Base-by-base conservation (phyloP, 441 rosid species). In the Corymbia citriodora region DNA sequence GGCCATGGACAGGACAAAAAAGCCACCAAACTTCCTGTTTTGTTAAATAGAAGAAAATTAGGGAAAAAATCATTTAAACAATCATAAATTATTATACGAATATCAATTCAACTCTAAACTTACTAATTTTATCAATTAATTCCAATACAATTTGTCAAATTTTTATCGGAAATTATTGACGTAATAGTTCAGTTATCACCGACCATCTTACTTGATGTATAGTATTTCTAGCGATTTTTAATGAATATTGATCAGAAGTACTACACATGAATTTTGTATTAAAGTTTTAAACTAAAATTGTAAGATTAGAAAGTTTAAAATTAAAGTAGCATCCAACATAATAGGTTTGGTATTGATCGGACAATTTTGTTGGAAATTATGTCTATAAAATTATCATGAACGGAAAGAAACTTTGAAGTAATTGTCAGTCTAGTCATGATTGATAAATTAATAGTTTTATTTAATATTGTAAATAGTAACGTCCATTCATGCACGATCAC, bases 141-240 rank as follows among this genome's bases (percentile, higher is more conserved):
- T 12, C 1, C 10, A 12, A 74, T 21, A 0, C 12, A 40, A 11
- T 1, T 0, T 40, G 40, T 1, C 0, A 7, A 40, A 40, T 40
- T 40, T 40, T 40, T 40, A 40, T 3, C 1, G 0, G 2, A 74
- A 40, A 21, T 36, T 23, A 2, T 3, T 2, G 1, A 79, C 0
- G 5, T 2, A 18, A 45, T 2, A 5, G 0, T 11, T 0, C 14
- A 6, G 4, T 40, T 1, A 0, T 74, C 5, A 6, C 14, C 0
- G 4, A 0, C 8, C 8, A 4, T 74, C 6, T 2, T 13, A 40
- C 3, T 0, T 0, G 5, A 6, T 29, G 10, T 1, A 10, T 2
- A 0, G 0, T 1, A 23, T 10, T 36, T 1, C 0, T 0, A 7
- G 27, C 1, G 8, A 23, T 79, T 6, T 6, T 3, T 0, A 1